These are phyloP conservation scores for Populus trichocarpa DNA, from an alignment of 441 rosid species.

Conservation along the genomic window DNA sequence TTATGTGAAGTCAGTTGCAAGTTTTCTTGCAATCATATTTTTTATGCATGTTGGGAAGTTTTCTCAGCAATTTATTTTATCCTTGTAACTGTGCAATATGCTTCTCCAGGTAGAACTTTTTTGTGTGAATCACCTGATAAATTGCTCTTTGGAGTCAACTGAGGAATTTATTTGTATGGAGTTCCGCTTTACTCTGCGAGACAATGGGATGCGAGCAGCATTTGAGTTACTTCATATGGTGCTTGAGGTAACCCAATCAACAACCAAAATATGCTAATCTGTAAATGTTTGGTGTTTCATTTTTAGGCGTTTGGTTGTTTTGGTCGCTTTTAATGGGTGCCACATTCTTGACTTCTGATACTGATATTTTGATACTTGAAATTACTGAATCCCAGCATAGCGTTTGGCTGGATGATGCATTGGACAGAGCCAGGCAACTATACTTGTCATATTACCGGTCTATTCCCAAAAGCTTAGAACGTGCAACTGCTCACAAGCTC, in stretches of 20 bases:
- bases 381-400: conserved; percentile 76
- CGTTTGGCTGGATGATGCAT: conserved; percentile 99
- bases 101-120: conserved; percentile 86
- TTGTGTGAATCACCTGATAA: conserved; percentile 96
- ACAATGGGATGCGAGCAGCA: conserved; percentile 98
- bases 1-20: background rate
- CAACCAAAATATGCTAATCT: conserved; percentile 9
- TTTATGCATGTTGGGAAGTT: background rate
- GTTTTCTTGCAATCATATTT: background rate
- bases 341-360: background rate
- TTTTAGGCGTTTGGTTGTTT: background rate
- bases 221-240: conserved; percentile 99
- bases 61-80: background rate
- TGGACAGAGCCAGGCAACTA: conserved; percentile 94
- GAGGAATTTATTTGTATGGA: conserved; percentile 99
- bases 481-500: conserved; percentile 99
- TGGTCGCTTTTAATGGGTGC: background rate
- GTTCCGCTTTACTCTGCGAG: conserved; percentile 95
- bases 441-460: conserved; percentile 94
- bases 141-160: conserved; percentile 98
- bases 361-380: conserved; percentile 10
- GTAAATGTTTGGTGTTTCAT: conserved; percentile 2
- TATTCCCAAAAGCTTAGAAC: conserved; percentile 98
- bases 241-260: conserved; percentile 68
- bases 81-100: background rate